Conservation (phyloP, 768 basidiomycete genomes). For the Amanita jacksonii region DNA sequence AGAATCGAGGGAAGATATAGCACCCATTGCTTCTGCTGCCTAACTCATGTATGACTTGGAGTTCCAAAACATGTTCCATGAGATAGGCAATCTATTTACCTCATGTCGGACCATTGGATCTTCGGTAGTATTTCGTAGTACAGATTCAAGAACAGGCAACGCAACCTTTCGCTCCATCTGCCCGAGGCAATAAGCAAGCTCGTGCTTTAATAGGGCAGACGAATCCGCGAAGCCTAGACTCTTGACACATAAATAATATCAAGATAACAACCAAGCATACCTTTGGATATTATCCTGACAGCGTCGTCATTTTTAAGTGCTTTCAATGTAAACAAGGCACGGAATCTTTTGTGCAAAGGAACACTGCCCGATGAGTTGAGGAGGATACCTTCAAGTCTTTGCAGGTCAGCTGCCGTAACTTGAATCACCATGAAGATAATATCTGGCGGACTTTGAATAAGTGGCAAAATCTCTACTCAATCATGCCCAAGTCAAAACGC, state of each 20-base stretch:
- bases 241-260: constrained; percentile 8
- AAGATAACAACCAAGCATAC: constrained; percentile 24
- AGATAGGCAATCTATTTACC: constrained; percentile 31
- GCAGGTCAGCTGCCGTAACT: constrained; percentile 45
- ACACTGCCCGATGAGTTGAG: constrained; percentile 68
- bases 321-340: constrained; percentile 90
- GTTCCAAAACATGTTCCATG: background rate
- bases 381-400: constrained; percentile 60
- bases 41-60: constrained; percentile 21
- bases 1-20: constrained; percentile 64
- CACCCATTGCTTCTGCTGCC: constrained; percentile 99
- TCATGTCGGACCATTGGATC: constrained; percentile 99
- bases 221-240: constrained; percentile 69
- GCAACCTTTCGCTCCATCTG: constrained; percentile 75
- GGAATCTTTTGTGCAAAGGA: constrained; percentile 79
- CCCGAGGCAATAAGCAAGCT: constrained; percentile 93
- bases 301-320: constrained; percentile 71
- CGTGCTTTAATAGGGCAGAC: constrained; percentile 91
- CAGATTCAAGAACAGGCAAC: constrained; percentile 67
- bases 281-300: constrained; percentile 78
- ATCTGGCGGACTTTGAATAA: constrained; percentile 43
- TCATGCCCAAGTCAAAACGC: constrained; percentile 87
- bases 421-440: constrained; percentile 26
- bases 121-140: constrained; percentile 59
- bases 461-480: constrained; percentile 13